A percentile compares a stretch with the other conserved stretches of the same genome.
These are phyloP conservation scores for Selaginella tamariscina DNA, from an alignment of 75 land plant genomes.

Conservation along the genomic window DNA sequence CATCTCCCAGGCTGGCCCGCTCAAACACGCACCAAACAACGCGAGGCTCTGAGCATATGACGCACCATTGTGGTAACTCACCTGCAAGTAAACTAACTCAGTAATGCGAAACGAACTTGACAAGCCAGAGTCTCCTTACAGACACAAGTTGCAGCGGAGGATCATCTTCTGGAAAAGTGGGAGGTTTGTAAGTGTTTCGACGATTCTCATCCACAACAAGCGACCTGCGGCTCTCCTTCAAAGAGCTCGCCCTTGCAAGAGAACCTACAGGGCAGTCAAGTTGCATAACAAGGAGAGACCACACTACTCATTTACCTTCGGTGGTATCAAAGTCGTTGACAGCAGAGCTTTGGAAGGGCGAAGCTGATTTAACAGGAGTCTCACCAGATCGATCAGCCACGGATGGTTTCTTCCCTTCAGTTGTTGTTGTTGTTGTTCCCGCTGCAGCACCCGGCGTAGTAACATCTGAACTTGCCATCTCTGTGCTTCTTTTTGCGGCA, in stretches of 20 bases:
- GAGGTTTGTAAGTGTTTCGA: constrained; percentile 44
- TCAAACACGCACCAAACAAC: constrained; percentile 60
- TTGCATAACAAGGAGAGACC: neutral
- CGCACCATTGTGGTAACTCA: constrained; percentile 47
- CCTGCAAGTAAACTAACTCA: too few species aligned
- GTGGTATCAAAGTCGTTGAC: neutral
- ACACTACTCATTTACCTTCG: neutral
- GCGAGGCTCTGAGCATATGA: constrained; percentile 91
- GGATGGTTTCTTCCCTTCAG: neutral
- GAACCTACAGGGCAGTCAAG: constrained; percentile 30
- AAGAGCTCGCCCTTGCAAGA: constrained; percentile 22
- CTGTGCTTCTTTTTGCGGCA: neutral
- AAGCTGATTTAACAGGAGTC: neutral
- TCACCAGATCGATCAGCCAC: neutral
- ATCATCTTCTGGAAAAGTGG: constrained; percentile 22
- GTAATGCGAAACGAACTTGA: neutral
- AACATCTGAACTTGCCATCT: neutral
- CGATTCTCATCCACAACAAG: constrained; percentile 58
- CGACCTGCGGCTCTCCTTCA: constrained; percentile 45
- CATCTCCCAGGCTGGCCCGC: constrained; percentile 62
- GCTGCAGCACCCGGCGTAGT: neutral
- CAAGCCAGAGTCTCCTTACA: neutral
- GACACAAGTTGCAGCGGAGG: neutral
- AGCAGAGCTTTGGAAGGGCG: neutral
- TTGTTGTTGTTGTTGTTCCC: too few species aligned